Evolutionary conservation across 306 rosid genomes (phyloP).

Genomic region (Casuarina equisetifolia): DNA sequence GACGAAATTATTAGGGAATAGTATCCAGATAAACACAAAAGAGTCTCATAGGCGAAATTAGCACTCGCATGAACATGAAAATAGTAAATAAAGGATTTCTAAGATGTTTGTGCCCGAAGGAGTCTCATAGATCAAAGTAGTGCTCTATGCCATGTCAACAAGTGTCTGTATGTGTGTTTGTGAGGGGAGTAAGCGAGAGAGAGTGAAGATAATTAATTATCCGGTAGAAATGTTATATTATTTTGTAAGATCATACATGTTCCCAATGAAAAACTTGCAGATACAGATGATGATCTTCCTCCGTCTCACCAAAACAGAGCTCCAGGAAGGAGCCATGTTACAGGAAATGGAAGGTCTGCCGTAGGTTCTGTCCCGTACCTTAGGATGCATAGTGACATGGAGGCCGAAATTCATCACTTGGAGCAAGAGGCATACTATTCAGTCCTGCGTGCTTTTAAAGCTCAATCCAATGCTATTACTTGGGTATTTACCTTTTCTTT

Average conservation of each 20-base stretch:
- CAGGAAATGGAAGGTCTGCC: conserved; percentile 52
- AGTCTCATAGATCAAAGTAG: neutral
- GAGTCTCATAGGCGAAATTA: neutral
- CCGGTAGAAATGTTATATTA: neutral
- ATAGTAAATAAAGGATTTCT: neutral
- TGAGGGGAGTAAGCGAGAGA: neutral
- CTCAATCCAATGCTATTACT: conserved; percentile 90
- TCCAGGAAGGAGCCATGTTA: conserved; percentile 44
- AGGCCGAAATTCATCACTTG: conserved; percentile 86
- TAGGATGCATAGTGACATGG: conserved; percentile 65
- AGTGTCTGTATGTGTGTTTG: neutral
- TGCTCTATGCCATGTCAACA: neutral
- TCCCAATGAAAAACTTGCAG: conserved; percentile 42
- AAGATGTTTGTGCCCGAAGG: neutral
- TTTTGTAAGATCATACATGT: conserved; percentile 11
- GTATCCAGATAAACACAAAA: neutral
- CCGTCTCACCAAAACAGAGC: conserved; percentile 61
- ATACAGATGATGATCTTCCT: conserved; percentile 60
- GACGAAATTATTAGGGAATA: neutral
- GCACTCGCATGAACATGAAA: neutral
- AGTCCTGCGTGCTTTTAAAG: conserved; percentile 93
- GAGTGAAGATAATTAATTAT: neutral
- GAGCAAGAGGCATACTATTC: conserved; percentile 96
- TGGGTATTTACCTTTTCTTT: conserved; percentile 61
- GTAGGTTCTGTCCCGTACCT: conserved; percentile 48